Evolutionary conservation across 495 filamentous ascomycete species (phyloP).

Genomic region (Penicillium manginii): DNA sequence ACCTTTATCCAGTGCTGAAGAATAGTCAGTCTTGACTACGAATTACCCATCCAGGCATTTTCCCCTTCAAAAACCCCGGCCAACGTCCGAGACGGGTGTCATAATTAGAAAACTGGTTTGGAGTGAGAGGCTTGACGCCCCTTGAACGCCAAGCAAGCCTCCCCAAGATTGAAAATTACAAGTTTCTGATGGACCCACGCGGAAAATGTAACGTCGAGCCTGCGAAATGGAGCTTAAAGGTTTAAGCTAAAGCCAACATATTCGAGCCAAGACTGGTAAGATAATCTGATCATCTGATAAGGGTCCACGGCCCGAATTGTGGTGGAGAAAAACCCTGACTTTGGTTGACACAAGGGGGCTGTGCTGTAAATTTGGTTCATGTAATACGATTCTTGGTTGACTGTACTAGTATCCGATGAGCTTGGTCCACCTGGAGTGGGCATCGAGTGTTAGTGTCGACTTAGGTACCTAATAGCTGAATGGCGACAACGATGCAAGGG

Average conservation of each 20-base stretch:
- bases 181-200: neutral
- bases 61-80: neutral
- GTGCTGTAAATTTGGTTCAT: neutral
- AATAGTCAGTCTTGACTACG: neutral
- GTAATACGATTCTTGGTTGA: neutral
- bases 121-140: neutral
- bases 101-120: neutral
- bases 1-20: neutral
- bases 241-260: neutral
- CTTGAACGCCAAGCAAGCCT: neutral
- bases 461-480: neutral
- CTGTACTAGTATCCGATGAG: neutral
- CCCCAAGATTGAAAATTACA: neutral
- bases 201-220: neutral
- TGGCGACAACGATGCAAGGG: neutral
- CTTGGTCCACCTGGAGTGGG: neutral
- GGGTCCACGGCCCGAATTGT: neutral
- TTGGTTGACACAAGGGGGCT: neutral
- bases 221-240: neutral
- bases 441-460: neutral
- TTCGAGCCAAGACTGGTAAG: neutral
- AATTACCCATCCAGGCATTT: no score
- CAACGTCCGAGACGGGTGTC: neutral
- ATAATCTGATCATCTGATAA: conserved; percentile 5
- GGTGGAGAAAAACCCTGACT: neutral